These are phyloP conservation scores for Volvox africanus DNA, from an alignment of 139 green algal species.

Conservation along the genomic window DNA sequence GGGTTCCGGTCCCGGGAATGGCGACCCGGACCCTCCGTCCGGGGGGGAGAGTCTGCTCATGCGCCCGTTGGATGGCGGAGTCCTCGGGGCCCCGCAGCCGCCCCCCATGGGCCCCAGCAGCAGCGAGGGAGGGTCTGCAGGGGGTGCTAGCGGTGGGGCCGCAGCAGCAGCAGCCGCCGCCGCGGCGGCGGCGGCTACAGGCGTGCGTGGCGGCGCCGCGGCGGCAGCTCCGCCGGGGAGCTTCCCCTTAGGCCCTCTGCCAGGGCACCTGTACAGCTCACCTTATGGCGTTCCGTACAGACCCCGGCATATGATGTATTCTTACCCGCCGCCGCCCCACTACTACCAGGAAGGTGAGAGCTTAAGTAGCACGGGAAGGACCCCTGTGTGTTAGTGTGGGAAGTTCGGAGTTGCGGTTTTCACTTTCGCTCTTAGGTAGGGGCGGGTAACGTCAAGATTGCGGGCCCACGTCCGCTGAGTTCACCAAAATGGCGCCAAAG, in stretches of 20 bases:
- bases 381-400: too few relatives aligned
- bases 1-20: neutral
- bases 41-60: neutral
- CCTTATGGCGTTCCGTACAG: slow-evolving; percentile 28
- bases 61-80: neutral
- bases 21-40: neutral
- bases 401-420: too few relatives aligned
- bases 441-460: too few relatives aligned
- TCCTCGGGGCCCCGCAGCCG: too few relatives aligned
- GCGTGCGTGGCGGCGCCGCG: too few relatives aligned
- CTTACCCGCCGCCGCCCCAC: slow-evolving; percentile 14
- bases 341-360: slow-evolving; percentile 12
- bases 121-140: neutral
- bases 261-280: neutral
- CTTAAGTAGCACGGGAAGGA: too few relatives aligned
- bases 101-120: too few relatives aligned
- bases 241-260: neutral
- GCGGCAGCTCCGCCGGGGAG: too few relatives aligned
- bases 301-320: slow-evolving; percentile 10
- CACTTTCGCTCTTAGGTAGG: too few relatives aligned
- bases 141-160: neutral
- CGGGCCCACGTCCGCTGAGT: too few relatives aligned
- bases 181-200: too few relatives aligned
- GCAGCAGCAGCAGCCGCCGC: neutral
- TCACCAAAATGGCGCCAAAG: too few relatives aligned